Percentiles rank a stretch among this genome's conserved stretches.
These are phyloP conservation scores for Cladosporium colombiae DNA, from an alignment of 2,329 filamentous ascomycete genomes.

Conservation along the genomic window DNA sequence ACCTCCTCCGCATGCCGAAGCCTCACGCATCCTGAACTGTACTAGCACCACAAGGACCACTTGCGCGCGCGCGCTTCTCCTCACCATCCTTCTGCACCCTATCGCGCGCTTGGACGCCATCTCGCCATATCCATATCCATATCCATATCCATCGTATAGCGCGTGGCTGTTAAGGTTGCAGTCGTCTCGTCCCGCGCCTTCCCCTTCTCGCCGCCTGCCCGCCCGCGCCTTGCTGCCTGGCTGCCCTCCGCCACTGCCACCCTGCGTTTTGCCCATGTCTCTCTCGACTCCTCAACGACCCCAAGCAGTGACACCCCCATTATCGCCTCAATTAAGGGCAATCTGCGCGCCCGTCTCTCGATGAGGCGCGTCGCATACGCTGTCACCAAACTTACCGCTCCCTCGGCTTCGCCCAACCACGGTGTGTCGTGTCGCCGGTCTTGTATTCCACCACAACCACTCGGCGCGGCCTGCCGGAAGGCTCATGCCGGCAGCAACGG, in stretches of 20 bases:
- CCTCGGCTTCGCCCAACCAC: not conserved
- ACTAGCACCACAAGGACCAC: too few species aligned
- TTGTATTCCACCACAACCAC: not conserved
- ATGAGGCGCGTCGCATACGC: not conserved
- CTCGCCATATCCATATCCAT: too few species aligned
- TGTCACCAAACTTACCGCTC: slow-evolving; percentile 10
- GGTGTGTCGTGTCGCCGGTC: not conserved
- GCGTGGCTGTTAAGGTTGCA: not conserved
- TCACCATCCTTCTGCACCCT: not conserved
- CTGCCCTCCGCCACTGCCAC: not conserved
- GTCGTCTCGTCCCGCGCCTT: not conserved
- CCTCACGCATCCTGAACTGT: not conserved
- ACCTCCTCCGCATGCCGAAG: not conserved
- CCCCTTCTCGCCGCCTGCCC: not conserved
- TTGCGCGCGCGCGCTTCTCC: not conserved
- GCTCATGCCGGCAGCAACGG: not conserved
- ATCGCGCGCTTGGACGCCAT: not conserved
- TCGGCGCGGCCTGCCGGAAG: not conserved
- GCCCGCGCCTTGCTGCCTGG: not conserved
- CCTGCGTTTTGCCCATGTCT: not conserved
- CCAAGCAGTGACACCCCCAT: not conserved
- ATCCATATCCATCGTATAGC: too few species aligned
- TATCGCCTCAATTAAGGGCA: not conserved
- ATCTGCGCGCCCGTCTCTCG: not conserved
- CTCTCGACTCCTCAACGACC: not conserved